Evolutionary conservation across 352 stramenopile genomes (phyloP).

Genomic region (Phytophthora hibernalis): DNA sequence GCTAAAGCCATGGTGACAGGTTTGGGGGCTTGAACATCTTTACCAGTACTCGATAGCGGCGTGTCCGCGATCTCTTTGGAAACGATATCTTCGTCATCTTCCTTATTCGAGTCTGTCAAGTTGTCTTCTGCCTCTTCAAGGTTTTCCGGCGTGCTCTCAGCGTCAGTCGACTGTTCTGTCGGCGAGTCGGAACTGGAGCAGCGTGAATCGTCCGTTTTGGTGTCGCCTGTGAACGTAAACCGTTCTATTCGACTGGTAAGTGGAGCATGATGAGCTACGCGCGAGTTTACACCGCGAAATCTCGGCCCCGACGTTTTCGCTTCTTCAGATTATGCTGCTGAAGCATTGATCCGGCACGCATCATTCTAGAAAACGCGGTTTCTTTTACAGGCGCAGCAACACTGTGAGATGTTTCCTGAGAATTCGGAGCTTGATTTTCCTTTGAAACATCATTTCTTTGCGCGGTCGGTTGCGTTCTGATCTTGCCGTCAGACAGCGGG

Average conservation of each 20-base stretch:
- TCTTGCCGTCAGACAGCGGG: constrained; percentile 40
- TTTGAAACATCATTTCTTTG: constrained; percentile 34
- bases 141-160: constrained; percentile 10
- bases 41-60: not conserved
- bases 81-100: constrained; percentile 1
- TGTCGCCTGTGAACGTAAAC: constrained; percentile 25
- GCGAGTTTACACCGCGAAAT: constrained; percentile 22
- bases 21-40: not conserved
- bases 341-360: constrained; percentile 67
- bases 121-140: constrained; percentile 11
- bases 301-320: constrained; percentile 35
- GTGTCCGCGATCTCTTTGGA: not conserved
- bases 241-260: constrained; percentile 35
- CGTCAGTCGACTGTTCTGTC: constrained; percentile 12
- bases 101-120: not conserved
- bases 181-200: not conserved
- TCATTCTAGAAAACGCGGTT: constrained; percentile 87
- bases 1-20: not conserved
- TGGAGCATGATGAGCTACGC: constrained; percentile 5
- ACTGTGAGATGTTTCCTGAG: not conserved
- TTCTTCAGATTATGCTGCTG: constrained; percentile 67
- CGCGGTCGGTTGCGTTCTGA: constrained; percentile 5
- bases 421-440: constrained; percentile 51
- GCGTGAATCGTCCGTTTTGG: constrained; percentile 1
- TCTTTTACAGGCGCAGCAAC: constrained; percentile 39